Evolutionary conservation across 2,329 filamentous ascomycete species (phyloP), one percentile per base, ranked within the genome.

Genomic region (Curvularia lunata): DNA sequence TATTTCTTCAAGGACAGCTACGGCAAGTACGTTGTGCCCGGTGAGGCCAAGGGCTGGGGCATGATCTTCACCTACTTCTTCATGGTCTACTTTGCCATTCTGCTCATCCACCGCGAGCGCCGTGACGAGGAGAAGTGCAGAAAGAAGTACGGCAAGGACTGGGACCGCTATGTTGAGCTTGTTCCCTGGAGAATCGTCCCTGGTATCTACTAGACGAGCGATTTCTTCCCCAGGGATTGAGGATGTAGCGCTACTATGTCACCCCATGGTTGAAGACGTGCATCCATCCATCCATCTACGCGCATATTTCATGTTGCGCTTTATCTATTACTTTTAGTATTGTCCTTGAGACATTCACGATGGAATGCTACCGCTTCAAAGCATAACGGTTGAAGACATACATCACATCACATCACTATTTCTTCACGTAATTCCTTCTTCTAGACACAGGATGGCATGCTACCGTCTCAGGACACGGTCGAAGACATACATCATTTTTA

Each of bases 61-160:
- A 92, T 93, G 78, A 81, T 93, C 45, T 86, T 97, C 65, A 97
- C 93, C 0, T 98, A 97, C 81, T 97, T 97, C 75, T 98, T 96
- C 80, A 84, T 97, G 67, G 70, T 96, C 7, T 98, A 97, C 81
- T 97, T 98, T 80, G 92, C 88, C 3, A 80, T 96, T 12, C 79
- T 98, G 61, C 83, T 98, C 10, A 82, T 97, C 52, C 94, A 97
- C 75, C 89, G 94, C 19, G 92, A 96, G 74, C 81, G 87, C 57
- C 85, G 94, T 52, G 94, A 98, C 67, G 93, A 97, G 67, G 90
- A 91, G 75, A 97, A 97, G 82, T 98, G 94, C 77, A 83, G 85
- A 62, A 85, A 85, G 73, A 98, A 98, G 83, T 98, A 98, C 72
- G 93, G 93, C 25, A 88, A 88, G 66, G 92, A 97, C 73, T 98